Evolutionary conservation across 2,329 filamentous ascomycete genomes (phyloP).

Genomic region (Ophiostoma pallidulum): DNA sequence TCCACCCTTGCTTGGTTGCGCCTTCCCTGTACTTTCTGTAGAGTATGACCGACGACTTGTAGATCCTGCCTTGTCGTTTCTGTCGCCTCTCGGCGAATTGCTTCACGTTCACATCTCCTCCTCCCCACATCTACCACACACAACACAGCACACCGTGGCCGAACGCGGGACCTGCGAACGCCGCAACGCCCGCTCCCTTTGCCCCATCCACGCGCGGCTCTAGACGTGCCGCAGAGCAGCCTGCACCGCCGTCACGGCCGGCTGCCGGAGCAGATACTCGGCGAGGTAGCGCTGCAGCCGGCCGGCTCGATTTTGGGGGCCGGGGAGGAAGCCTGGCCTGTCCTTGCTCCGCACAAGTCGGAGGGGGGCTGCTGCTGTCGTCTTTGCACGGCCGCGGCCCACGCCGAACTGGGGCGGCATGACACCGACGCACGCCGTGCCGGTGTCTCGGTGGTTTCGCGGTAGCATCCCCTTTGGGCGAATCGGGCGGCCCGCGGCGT

Average conservation of each 20-base stretch:
- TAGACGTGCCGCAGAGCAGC: not conserved
- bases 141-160: too few species aligned
- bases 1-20: too few species aligned
- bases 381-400: not conserved
- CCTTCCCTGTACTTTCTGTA: too few species aligned
- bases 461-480: not conserved
- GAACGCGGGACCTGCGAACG: too few species aligned
- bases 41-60: too few species aligned
- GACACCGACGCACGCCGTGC: not conserved
- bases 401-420: not conserved
- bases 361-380: too few species aligned
- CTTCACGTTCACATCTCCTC: not conserved
- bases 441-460: constrained; percentile 2
- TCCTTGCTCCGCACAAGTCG: not conserved
- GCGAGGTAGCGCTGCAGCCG: not conserved
- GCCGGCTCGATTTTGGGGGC: not conserved
- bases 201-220: too few species aligned
- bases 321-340: not conserved
- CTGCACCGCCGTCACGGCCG: not conserved
- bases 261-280: not conserved
- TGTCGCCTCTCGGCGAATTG: not conserved
- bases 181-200: too few species aligned
- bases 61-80: not conserved
- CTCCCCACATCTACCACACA: too few species aligned
- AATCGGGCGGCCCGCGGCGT: too few species aligned